Evolutionary conservation across 805 yeast species (phyloP).

Genomic region (Priceomyces medius): DNA sequence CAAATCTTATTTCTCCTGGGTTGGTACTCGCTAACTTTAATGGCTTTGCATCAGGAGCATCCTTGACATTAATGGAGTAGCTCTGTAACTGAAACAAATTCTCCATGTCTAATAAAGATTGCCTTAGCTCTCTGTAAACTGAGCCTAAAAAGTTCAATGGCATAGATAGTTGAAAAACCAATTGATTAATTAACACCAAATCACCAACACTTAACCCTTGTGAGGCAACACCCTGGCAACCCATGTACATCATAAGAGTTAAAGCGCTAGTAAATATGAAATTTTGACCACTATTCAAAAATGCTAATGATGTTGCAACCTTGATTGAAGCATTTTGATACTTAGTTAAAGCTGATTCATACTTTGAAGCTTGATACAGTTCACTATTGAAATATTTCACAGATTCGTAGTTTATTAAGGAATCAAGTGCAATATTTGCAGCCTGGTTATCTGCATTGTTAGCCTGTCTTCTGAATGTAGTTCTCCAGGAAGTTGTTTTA

Average conservation of each 20-base stretch:
- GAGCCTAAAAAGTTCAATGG: constrained; percentile 94
- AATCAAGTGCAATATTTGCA: constrained; percentile 92
- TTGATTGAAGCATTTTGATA: constrained; percentile 77
- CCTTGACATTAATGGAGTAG: constrained; percentile 64
- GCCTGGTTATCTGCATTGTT: constrained; percentile 93
- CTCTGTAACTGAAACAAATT: constrained; percentile 82
- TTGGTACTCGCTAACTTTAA: constrained; percentile 42
- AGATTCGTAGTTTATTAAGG: constrained; percentile 89
- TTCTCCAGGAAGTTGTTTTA: constrained; percentile 93
- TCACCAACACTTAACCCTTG: constrained; percentile 91
- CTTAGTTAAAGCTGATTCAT: constrained; percentile 66
- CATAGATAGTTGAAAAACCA: constrained; percentile 92
- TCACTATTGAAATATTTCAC: constrained; percentile 96
- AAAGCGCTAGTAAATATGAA: constrained; percentile 82
- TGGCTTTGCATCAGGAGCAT: constrained; percentile 61
- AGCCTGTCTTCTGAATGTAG: constrained; percentile 81
- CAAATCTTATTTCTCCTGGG: constrained; percentile 82
- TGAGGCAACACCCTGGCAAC: constrained; percentile 85
- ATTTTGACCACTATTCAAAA: constrained; percentile 76
- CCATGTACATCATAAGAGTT: constrained; percentile 98
- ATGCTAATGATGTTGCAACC: constrained; percentile 82
- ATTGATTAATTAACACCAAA: constrained; percentile 87
- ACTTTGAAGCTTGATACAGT: constrained; percentile 70
- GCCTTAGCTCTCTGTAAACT: constrained; percentile 92
- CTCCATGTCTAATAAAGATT: constrained; percentile 93